Conservation (phyloP, 2,329 filamentous ascomycete genomes). For the Reticulascus tulasneorum region DNA sequence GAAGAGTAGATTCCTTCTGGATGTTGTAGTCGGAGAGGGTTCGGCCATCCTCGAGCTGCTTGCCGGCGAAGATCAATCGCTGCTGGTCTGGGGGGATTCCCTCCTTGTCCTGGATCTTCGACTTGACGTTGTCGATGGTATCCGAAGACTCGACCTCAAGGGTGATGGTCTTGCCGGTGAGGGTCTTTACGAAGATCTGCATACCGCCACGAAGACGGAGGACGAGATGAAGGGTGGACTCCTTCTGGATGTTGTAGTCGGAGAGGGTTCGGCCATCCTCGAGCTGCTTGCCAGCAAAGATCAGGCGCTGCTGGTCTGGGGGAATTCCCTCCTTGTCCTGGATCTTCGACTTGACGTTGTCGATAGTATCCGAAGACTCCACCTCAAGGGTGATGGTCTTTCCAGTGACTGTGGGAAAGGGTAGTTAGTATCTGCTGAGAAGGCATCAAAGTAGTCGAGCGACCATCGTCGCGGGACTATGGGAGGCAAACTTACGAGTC, state of each 20-base stretch:
- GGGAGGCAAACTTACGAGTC: constrained; percentile 65
- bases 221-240: constrained; percentile 70
- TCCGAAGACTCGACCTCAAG: constrained; percentile 85
- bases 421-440: constrained; percentile 40
- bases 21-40: constrained; percentile 93
- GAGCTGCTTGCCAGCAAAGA: constrained; percentile 62
- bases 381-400: constrained; percentile 84
- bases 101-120: constrained; percentile 97
- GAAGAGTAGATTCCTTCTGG: constrained; percentile 85
- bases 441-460: constrained; percentile 33
- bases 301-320: constrained; percentile 78
- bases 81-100: constrained; percentile 95
- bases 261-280: constrained; percentile 49
- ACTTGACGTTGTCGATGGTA: constrained; percentile 95
- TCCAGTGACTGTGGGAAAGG: constrained; percentile 59
- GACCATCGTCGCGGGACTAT: constrained; percentile 2
- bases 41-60: constrained; percentile 92
- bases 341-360: constrained; percentile 86
- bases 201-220: constrained; percentile 66
- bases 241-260: constrained; percentile 57
- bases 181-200: constrained; percentile 75
- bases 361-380: constrained; percentile 74
- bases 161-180: constrained; percentile 94
- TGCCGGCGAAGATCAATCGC: constrained; percentile 92
- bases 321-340: constrained; percentile 90